These are phyloP conservation scores for Ceratocystis alfenasii DNA, from an alignment of 2,329 filamentous ascomycete genomes.

Conservation along the genomic window DNA sequence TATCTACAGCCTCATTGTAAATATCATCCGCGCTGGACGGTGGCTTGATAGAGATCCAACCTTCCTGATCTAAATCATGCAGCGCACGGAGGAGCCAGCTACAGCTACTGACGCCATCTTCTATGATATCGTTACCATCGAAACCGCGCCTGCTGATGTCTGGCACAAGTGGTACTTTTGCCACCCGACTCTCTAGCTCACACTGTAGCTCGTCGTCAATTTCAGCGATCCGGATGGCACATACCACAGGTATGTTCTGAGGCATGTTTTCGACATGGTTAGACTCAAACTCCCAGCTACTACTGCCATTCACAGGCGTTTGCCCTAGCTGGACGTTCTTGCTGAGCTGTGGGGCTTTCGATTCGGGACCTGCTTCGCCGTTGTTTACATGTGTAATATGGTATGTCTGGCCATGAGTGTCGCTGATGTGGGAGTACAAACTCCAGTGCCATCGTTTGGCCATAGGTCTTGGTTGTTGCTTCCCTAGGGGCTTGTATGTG, in stretches of 20 bases:
- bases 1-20: conserved; percentile 20
- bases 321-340: too few relatives aligned
- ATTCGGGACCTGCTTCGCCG: not conserved
- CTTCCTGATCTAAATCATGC: conserved; percentile 19
- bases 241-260: conserved; percentile 14
- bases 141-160: conserved; percentile 2
- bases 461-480: conserved; percentile 18
- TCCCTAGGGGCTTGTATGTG: conserved; percentile 19
- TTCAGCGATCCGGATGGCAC: conserved; percentile 18
- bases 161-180: conserved; percentile 11
- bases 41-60: conserved; percentile 20
- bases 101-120: conserved; percentile 19
- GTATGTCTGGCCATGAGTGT: conserved; percentile 15
- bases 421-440: conserved; percentile 13
- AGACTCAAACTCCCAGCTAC: conserved; percentile 15
- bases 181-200: conserved; percentile 14
- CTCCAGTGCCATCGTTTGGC: conserved; percentile 21
- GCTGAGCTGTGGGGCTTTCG: not conserved
- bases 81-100: conserved; percentile 17
- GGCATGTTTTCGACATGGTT: conserved; percentile 14
- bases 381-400: conserved; percentile 6
- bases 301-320: not conserved
- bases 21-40: conserved; percentile 7
- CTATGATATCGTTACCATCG: conserved; percentile 18
- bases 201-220: conserved; percentile 13